Base-by-base conservation (phyloP, 2,329 filamentous ascomycete genomes). In the Cladosporium austrohemisphaericum region DNA sequence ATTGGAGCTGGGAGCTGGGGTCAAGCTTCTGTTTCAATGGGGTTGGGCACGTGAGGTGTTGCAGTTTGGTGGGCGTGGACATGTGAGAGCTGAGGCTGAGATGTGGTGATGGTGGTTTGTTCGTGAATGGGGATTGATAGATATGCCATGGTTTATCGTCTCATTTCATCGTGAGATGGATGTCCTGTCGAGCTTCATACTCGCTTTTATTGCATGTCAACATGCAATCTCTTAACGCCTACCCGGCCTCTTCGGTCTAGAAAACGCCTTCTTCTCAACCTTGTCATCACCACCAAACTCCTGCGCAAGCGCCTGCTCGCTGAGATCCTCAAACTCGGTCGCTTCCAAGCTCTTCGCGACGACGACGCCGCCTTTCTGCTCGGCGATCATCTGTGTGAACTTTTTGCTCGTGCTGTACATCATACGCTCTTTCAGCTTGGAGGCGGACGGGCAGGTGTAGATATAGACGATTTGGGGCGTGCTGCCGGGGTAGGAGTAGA, bases 341-440 rank as follows among this genome's bases (percentile, higher is more conserved):
- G 76, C 79, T 64, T 85, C 81, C 51, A 85, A 68, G 65, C 78
- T 85, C 77, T 88, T 90, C 50, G 80, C 82, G 4, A 88, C 72
- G 50, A 72, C 75, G 43, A 92, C 62, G 0, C 82, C 83, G 1
- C 80, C 84, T 57, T 88, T 80, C 28, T 69, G 70, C 60, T 83
- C 79, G 14, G 86, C 87, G 23, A 90, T 72, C 3, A 88, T 85
- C 19, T 73, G 72, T 22, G 71, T 70, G 58, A 80, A 74, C 51
- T 75, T 78, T 49, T 65, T 66, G 40, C 61, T 59, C 47, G 78
- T 79, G 19, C 88, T 86, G 65, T 93, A 93, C 62, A 93, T 69
- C 88, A 94, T 94, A 55, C 87, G 78, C 69, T 86, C 85, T 72
- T 88, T 91, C 72, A 93, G 86, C 69, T 83, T 87, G 45, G 77